Evolutionary conservation across 352 stramenopile genomes (phyloP), one percentile per base, ranked within the genome.

Genomic region (Blastocystis sp.): DNA sequence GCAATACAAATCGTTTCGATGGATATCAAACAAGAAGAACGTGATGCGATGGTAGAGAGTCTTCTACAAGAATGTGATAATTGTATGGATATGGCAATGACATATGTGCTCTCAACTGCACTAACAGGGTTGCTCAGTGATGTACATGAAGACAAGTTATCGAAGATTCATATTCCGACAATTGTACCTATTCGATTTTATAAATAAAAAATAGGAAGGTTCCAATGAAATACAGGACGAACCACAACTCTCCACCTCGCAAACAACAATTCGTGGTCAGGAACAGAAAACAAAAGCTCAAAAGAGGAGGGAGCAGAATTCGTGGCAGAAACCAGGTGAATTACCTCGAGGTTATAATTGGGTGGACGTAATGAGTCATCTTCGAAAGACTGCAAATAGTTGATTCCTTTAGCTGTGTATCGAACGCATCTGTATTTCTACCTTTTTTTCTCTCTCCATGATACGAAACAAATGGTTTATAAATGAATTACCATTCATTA

Each of bases 221-320:
- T n/a, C 24, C 27, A 39, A 46, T 43, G 59, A 35, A 6, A 21
- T 16, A n/a, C 32, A 69, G 24, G 59, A 43, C 4, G 59, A 43
- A 32, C 24, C 32, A 29, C 12, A 21, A 24, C 7, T 32, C 59
- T 9, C 14, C 5, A 43, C n/a, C 14, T 16, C 16, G 7, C 59
- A 32, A 69, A 69, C 24, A 21, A n/a, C 39, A 46, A 46, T 32
- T 14, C 19, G 5, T 32, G 54, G 3, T 61, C 54, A 61, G 37
- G 32, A 58, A 78, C 61, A n/a, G 12, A 80, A 80, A 21, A 80
- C 69, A n/a, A 80, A 80, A n/a, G 43, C 69, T 7, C 69, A 80
- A 32, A 80, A 80, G 24, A 32, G 43, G 59, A 49, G 37, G 35
- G 69, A 80, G n/a, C 39, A 80, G n/a, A 80, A 80, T n/a, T 46